These are phyloP conservation scores for Mytilinidion resinicola DNA, from an alignment of 495 filamentous ascomycete species.

Conservation along the genomic window DNA sequence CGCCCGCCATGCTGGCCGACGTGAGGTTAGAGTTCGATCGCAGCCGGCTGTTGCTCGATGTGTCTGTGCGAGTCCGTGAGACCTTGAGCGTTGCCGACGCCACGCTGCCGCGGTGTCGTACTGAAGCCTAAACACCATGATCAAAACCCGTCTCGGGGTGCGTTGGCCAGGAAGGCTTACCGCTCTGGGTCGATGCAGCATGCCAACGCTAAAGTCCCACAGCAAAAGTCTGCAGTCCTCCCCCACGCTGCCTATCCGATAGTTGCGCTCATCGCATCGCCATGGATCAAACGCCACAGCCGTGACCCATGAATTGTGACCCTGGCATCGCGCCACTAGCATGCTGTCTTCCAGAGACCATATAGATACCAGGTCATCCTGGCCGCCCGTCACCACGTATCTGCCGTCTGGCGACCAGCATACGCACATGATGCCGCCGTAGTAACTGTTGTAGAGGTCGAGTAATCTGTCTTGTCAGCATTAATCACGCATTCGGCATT, in stretches of 20 bases:
- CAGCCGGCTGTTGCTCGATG: slow-evolving; percentile 46
- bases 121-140: slow-evolving; percentile 38
- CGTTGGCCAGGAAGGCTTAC: slow-evolving; percentile 41
- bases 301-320: slow-evolving; percentile 93
- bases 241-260: slow-evolving; percentile 91
- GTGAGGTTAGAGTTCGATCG: slow-evolving; percentile 60
- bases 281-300: slow-evolving; percentile 91
- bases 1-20: slow-evolving; percentile 41
- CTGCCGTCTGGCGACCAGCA: slow-evolving; percentile 98
- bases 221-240: slow-evolving; percentile 84
- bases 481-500: no score
- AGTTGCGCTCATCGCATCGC: slow-evolving; percentile 91
- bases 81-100: slow-evolving; percentile 32
- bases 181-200: slow-evolving; percentile 83
- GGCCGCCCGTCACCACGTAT: slow-evolving; percentile 90
- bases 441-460: slow-evolving; percentile 83
- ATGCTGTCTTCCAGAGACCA: slow-evolving; percentile 80
- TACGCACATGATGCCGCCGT: slow-evolving; percentile 84
- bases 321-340: slow-evolving; percentile 86
- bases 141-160: not conserved
- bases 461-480: slow-evolving; percentile 50
- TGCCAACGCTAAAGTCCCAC: slow-evolving; percentile 97
- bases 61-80: slow-evolving; percentile 31
- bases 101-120: slow-evolving; percentile 56
- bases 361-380: slow-evolving; percentile 90